Percentiles rank a stretch among this genome's conserved stretches.
Evolutionary conservation across 2,329 filamentous ascomycete genomes (phyloP).

Genomic region (Paraconiothyrium sp.): DNA sequence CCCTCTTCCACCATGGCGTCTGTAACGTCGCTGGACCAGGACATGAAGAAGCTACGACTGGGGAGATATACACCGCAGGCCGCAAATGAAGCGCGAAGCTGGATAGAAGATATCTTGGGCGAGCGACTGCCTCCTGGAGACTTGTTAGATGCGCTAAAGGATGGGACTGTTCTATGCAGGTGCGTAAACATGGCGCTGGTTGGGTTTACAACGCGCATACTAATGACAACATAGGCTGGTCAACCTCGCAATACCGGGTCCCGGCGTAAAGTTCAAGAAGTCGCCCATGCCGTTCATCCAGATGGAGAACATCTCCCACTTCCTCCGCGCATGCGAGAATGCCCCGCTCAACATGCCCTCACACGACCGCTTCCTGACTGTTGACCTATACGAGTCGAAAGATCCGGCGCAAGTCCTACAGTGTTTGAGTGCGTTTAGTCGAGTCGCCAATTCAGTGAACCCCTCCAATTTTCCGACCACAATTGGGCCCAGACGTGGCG

Average conservation of each 20-base stretch:
- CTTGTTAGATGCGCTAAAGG: slow-evolving; percentile 84
- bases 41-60: slow-evolving; percentile 91
- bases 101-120: slow-evolving; percentile 85
- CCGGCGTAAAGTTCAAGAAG: slow-evolving; percentile 87
- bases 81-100: slow-evolving; percentile 82
- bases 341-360: slow-evolving; percentile 87
- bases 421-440: slow-evolving; percentile 90
- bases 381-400: slow-evolving; percentile 94
- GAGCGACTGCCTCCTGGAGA: slow-evolving; percentile 77
- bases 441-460: slow-evolving; percentile 78
- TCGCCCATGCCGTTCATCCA: slow-evolving; percentile 98
- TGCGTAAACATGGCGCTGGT: slow-evolving; percentile 55
- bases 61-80: slow-evolving; percentile 92
- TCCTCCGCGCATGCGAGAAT: slow-evolving; percentile 85
- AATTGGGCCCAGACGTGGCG: slow-evolving; percentile 75
- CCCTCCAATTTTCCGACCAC: slow-evolving; percentile 76
- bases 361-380: slow-evolving; percentile 95
- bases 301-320: slow-evolving; percentile 99
- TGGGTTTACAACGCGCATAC: slow-evolving; percentile 1
- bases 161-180: slow-evolving; percentile 94
- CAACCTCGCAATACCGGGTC: slow-evolving; percentile 79
- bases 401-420: slow-evolving; percentile 96
- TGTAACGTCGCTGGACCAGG: slow-evolving; percentile 91
- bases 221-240: slow-evolving; percentile 68
- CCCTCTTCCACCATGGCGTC: slow-evolving; percentile 75